phyloP scores from a whole-genome alignment of 208 protist species.

The Naegleria gruberi region DNA sequence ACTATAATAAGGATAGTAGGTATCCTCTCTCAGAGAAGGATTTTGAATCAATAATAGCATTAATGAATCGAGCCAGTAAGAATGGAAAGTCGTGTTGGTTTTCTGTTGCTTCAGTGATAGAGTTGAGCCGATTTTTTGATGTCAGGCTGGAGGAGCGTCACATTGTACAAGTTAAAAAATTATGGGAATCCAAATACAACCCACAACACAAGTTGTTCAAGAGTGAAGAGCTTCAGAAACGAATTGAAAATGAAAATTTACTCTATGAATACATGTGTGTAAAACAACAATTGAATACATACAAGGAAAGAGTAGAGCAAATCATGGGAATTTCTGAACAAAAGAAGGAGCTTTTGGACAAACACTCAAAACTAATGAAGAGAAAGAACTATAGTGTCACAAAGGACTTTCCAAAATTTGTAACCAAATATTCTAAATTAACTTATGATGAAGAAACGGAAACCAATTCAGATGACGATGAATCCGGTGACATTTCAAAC shows the following conservation, averaged over 20 bases:
- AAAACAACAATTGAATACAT: too few species aligned
- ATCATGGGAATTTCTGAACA: too few species aligned
- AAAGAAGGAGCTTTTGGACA: background rate
- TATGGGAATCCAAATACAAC: background rate
- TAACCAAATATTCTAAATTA: background rate
- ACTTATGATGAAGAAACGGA: too few species aligned
- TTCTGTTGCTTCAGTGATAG: background rate
- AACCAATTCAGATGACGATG: too few species aligned
- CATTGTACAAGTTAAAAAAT: background rate
- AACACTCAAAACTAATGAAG: background rate
- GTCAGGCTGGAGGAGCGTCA: background rate
- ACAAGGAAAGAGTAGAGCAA: too few species aligned
- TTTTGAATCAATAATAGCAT: background rate
- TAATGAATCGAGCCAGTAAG: background rate
- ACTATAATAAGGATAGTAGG: background rate
- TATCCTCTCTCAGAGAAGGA: background rate
- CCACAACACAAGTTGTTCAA: background rate
- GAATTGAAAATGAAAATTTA: background rate
- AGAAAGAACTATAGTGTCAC: background rate
- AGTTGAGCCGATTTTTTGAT: background rate
- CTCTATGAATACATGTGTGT: too few species aligned
- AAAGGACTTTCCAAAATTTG: background rate
- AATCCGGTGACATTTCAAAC: too few species aligned
- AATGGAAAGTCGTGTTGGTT: background rate
- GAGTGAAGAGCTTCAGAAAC: background rate